A percentile compares a stretch with the other conserved stretches of the same genome.
phyloP scores from a whole-genome alignment of 179 eudicot genomes.

The Vitellaria paradoxa region DNA sequence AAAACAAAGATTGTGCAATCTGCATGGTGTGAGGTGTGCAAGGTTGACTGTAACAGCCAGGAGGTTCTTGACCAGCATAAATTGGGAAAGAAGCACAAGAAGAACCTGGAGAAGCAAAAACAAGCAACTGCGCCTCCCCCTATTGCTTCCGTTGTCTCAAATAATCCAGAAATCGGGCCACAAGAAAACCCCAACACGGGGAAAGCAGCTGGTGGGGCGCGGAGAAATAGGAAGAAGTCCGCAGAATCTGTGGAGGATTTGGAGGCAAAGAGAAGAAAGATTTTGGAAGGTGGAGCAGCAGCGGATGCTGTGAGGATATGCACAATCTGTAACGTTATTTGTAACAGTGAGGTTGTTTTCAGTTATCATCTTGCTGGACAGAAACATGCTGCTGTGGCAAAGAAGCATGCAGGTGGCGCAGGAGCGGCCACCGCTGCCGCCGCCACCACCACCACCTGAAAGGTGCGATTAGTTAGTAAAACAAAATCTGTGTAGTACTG shows the following conservation, averaged over 20 bases:
- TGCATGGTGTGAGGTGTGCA: constrained; percentile 74
- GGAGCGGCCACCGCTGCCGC: background rate
- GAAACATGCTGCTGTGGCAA: constrained; percentile 43
- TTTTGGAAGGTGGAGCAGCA: constrained; percentile 40
- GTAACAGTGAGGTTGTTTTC: constrained; percentile 50
- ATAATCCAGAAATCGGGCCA: constrained; percentile 29
- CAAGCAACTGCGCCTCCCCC: constrained; percentile 15
- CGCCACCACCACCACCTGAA: background rate
- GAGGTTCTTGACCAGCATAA: constrained; percentile 59
- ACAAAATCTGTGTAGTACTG: background rate
- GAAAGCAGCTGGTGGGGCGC: background rate
- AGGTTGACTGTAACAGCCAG: constrained; percentile 50
- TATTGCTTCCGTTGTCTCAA: constrained; percentile 8
- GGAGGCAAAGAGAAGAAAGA: constrained; percentile 41
- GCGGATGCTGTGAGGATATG: constrained; percentile 34
- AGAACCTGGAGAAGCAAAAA: constrained; percentile 41
- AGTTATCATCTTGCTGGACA: constrained; percentile 42
- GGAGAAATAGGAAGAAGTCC: constrained; percentile 26
- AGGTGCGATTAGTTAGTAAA: background rate
- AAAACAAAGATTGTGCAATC: constrained; percentile 32
- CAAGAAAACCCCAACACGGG: constrained; percentile 25
- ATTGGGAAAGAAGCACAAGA: constrained; percentile 59
- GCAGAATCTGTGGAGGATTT: constrained; percentile 25
- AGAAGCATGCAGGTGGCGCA: constrained; percentile 17
- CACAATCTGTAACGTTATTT: constrained; percentile 43